Conservation (phyloP, 257 asterid species). For the Lycium barbarum region DNA sequence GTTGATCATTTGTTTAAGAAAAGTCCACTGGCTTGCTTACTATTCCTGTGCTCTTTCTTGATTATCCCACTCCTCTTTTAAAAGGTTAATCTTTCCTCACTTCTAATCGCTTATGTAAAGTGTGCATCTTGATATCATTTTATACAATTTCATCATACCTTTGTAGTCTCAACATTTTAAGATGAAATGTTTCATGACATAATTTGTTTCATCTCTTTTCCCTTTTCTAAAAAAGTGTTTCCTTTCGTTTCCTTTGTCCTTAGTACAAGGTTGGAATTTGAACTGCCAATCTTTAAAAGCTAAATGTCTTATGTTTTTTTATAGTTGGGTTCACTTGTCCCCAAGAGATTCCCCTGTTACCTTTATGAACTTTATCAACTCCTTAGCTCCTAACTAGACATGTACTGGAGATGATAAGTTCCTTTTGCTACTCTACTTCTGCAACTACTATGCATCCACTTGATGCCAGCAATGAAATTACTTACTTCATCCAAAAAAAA, state of each 20-base stretch:
- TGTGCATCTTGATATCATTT: not conserved
- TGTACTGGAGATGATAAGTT: no score
- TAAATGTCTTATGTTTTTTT: no score
- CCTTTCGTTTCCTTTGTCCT: not conserved
- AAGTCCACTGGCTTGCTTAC: not conserved
- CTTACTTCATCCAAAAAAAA: no score
- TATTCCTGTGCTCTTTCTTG: not conserved
- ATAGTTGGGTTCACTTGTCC: no score
- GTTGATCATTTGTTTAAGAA: not conserved
- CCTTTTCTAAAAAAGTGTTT: not conserved
- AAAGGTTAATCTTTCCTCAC: not conserved
- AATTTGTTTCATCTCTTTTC: not conserved
- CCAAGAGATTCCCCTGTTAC: no score
- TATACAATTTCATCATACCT: not conserved
- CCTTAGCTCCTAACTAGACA: no score
- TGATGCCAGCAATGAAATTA: no score
- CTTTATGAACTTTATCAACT: no score
- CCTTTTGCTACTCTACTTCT: no score
- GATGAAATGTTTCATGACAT: not conserved
- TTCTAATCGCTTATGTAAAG: not conserved
- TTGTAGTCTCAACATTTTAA: not conserved
- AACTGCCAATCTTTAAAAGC: no score
- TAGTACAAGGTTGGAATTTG: constrained; percentile 8
- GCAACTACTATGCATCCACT: no score
- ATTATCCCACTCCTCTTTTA: not conserved